A percentile compares a stretch with the other conserved stretches of the same genome.
These are phyloP conservation scores for Podospora didyma DNA, from an alignment of 495 filamentous ascomycete genomes.

Conservation along the genomic window DNA sequence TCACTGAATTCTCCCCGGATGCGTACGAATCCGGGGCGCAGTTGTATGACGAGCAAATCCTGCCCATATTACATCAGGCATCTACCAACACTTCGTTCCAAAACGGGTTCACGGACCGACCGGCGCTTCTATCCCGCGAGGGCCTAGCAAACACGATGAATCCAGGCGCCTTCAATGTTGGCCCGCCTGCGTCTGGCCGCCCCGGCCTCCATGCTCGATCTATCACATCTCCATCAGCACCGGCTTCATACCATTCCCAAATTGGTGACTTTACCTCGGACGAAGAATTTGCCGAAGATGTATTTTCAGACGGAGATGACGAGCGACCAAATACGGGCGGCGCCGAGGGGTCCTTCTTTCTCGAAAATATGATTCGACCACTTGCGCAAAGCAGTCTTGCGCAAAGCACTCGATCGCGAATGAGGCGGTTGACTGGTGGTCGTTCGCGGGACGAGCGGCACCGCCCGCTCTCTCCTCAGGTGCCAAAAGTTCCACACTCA, in stretches of 20 bases:
- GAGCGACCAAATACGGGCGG: conserved; percentile 36
- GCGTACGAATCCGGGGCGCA: conserved; percentile 72
- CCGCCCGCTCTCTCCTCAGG: conserved; percentile 35
- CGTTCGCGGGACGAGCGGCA: conserved; percentile 54
- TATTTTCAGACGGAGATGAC: conserved; percentile 52
- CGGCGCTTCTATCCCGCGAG: conserved; percentile 44
- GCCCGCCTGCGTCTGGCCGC: conserved; percentile 21
- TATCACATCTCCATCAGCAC: conserved; percentile 64
- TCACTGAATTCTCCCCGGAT: conserved; percentile 57
- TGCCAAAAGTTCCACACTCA: conserved; percentile 20
- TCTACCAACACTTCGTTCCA: conserved; percentile 73
- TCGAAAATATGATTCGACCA: conserved; percentile 63
- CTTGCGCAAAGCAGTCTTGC: conserved; percentile 39
- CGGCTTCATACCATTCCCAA: conserved; percentile 50
- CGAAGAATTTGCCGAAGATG: conserved; percentile 46
- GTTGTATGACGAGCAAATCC: conserved; percentile 89
- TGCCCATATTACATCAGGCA: conserved; percentile 79
- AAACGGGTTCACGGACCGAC: conserved; percentile 75
- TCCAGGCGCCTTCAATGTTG: conserved; percentile 54
- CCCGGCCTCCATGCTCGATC: conserved; percentile 66
- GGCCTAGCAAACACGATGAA: conserved; percentile 55
- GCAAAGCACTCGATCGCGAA: conserved; percentile 51
- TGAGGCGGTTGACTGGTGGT: conserved; percentile 65
- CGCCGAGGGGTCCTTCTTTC: conserved; percentile 46
- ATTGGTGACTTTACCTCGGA: conserved; percentile 55